Percentiles rank a stretch among this genome's conserved stretches.
phyloP scores from a whole-genome alignment of 148 eudicot species.

The Camellia japonica region DNA sequence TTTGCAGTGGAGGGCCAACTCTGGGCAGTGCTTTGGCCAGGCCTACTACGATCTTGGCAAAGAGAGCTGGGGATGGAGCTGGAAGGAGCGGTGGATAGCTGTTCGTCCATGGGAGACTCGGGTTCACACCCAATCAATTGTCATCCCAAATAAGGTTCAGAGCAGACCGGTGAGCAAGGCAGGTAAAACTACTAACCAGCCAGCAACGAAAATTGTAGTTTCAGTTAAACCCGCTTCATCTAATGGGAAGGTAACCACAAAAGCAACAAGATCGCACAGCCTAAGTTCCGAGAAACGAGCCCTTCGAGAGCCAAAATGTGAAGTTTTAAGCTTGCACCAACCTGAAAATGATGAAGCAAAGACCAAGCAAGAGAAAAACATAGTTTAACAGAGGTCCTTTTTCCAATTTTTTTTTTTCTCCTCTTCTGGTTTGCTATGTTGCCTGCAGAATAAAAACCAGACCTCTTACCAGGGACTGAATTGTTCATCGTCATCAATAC shows the following conservation, averaged over 20 bases:
- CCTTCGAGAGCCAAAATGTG: not conserved
- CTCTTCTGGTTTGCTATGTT: not conserved
- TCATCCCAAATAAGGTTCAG: not conserved
- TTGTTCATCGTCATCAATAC: not conserved
- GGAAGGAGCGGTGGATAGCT: constrained; percentile 39
- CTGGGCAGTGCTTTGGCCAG: constrained; percentile 22
- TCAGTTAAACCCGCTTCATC: not conserved
- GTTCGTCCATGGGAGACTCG: constrained; percentile 30
- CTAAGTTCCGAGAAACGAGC: not conserved
- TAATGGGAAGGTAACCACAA: not conserved
- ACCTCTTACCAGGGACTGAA: not conserved
- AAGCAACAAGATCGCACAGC: not conserved
- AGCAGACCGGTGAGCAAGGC: not conserved
- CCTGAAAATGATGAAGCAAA: not conserved
- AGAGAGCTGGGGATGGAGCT: constrained; percentile 35
- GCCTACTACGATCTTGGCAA: constrained; percentile 25
- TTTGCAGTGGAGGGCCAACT: constrained; percentile 34
- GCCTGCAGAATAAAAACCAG: not conserved
- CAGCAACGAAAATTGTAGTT: not conserved
- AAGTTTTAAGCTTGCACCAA: not conserved
- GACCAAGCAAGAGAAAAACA: not conserved
- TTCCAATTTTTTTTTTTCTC: not conserved
- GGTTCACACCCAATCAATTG: not conserved
- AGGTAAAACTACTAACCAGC: not conserved
- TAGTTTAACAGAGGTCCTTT: not conserved